Base-by-base conservation (phyloP, 345 rosid genomes). In the Salix koriyanagi region DNA sequence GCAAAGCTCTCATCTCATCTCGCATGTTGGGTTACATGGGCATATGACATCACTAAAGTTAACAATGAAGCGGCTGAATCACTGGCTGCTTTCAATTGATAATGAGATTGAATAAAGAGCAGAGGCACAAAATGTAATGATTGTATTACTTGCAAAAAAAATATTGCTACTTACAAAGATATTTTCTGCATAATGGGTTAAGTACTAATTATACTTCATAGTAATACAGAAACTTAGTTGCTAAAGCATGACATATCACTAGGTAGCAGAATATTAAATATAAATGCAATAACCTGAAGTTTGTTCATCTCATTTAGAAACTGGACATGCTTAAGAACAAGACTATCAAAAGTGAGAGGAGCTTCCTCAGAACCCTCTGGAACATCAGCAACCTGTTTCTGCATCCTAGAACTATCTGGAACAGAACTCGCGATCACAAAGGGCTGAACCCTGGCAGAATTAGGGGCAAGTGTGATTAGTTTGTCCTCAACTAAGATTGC, bases 381-480 rank as follows among this genome's bases (percentile, higher is more conserved):
- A 76, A 86, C 84, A 82, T 90, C 92, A 79, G 85, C 74, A 79
- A 75, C 76, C 69, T 85, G 91, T 65, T 84, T 91, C 77, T 87
- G 96, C 67, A 85, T 73, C 73, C 83, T 88, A 39, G 96, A 82
- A 87, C 74, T 85, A 80, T 93, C 97, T 64, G 92, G 78, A 82
- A 80, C 71, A 67, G 92, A 79, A 85, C 84, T 78, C 48, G 90
- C 87, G 77, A 78, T 75, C 69, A 86, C 86, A 77, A 96, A 86
- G 44, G 97, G 89, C 42, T 78, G 80, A 80, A 96, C 88, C 88
- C 94, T 89, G 37, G 99, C 99, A 82, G 98, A 91, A 85, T 96
- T 93, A 82, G 99, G 93, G 73, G 98, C 99, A 77, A 96, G 90
- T 41, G 94, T 96, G 77, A 96, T 96, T 64, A 97, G 91, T 81